phyloP scores from a whole-genome alignment of 2,329 filamentous ascomycete genomes.

The Colletotrichum camelliae region DNA sequence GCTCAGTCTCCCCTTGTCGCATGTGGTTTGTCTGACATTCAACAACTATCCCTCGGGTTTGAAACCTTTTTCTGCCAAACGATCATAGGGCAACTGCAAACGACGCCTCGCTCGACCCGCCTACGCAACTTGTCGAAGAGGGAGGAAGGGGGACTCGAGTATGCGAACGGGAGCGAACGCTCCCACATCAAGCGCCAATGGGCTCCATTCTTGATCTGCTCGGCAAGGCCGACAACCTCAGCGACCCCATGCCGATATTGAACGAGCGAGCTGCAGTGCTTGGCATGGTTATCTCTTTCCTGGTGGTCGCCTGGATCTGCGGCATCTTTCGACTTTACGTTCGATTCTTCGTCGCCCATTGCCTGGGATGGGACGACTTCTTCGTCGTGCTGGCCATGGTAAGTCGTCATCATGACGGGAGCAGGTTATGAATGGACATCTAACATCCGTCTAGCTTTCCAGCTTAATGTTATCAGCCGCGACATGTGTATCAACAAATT shows the following conservation, averaged over 20 bases:
- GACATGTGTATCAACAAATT: not conserved
- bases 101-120: not conserved
- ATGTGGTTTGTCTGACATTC: not conserved
- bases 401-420: not conserved
- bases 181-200: not conserved
- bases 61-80: not conserved
- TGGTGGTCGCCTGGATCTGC: constrained; percentile 20
- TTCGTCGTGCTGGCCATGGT: constrained; percentile 23
- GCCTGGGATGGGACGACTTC: constrained; percentile 23
- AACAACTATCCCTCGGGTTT: not conserved
- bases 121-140: not conserved
- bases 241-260: constrained; percentile 18
- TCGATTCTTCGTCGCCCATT: constrained; percentile 13
- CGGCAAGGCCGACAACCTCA: constrained; percentile 23
- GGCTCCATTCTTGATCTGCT: constrained; percentile 22
- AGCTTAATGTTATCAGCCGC: constrained; percentile 4
- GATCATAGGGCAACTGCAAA: not conserved
- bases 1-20: not conserved
- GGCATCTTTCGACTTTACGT: constrained; percentile 23
- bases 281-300: constrained; percentile 21
- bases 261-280: constrained; percentile 17
- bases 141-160: not conserved
- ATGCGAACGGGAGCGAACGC: constrained; percentile 8
- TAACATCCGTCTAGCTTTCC: not conserved
- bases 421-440: rapidly evolving